Evolutionary conservation across 179 eudicot species (phyloP), one percentile per base, ranked within the genome.

Genomic region (Corrigiola litoralis): DNA sequence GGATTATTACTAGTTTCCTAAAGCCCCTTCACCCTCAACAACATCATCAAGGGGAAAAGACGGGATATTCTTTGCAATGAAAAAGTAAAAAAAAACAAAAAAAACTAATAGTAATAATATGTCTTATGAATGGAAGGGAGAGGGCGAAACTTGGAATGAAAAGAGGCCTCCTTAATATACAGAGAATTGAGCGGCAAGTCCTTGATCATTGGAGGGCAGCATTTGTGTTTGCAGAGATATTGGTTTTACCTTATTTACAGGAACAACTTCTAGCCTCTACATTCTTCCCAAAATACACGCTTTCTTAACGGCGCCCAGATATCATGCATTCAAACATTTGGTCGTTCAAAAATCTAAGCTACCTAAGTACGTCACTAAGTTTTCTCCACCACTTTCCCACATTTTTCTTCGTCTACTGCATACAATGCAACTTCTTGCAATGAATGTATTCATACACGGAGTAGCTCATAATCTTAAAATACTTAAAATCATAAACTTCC

Each of bases 71-170:
- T 18, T 63, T 48, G 12, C 33, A 11, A 33, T 40, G n/a, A 51
- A 58, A 24, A 45, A 11, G 20, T 9, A 57, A 46, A 28, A 4
- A 34, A 48, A 34, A 32, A 20, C 21, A 57, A 49, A 45, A 34
- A 27, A 17, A 27, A 25, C 7, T 5, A 14, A 1, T n/a, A n/a
- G n/a, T n/a, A n/a, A n/a, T n/a, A n/a, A n/a, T n/a, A n/a, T n/a
- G 28, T 40, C 29, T 49, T 68, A 68, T 41, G 47, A 68, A 68
- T 33, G 58, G 58, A 51, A 63, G 50, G 54, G 65, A 31, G 73
- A 74, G 73, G 73, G 73, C 58, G 25, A 56, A 41, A 50, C 4
- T 23, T 47, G 1, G 29, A 16, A 68, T 46, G 0, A 67, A 58
- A 37, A n/a, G 1, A n/a, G 9, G 18, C 9, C 3, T 7, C 34